Evolutionary conservation across 805 yeast species (phyloP), one percentile per base, ranked within the genome.

Genomic region (Yarrowia phangngaensis): DNA sequence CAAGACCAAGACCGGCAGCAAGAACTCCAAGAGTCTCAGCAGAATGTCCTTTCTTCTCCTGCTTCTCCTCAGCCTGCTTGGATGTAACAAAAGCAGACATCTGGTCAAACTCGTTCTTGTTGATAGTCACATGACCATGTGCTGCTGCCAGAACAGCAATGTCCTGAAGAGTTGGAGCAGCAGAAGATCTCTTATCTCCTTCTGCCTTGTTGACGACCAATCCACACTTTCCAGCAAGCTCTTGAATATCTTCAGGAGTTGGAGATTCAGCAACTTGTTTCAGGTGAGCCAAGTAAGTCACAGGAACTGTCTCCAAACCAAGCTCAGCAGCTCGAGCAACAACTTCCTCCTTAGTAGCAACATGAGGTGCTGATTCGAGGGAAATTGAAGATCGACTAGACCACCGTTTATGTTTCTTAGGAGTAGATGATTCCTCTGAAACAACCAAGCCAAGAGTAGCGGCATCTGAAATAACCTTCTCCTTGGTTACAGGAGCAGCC

Each of bases 391-490:
- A 13, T 13, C 29, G 6, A 17, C 15, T n/a, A 22, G 38, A 23
- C 14, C 31, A 15, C 17, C 40, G 17, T 8, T 16, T 9, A 6
- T 19, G 17, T 29, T 11, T 24, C 33, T 41, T 43, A 8, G 16
- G 17, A 17, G 41, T 20, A 16, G 41, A 12, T 19, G n/a, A 4
- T 22, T 40, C 46, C 11, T 26, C 47, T 13, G 17, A 2, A 3
- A 51, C 51, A 6, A 43, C 47, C 22, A 60, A 46, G 3, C 57
- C 61, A 4, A 53, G 46, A 47, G 55, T 56, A 12, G 51, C 48
- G 3, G 66, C 65, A 51, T 61, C 51, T 6, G 49, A 45, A 4
- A 65, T 63, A 49, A 61, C 51, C 31, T 63, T 65, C 1, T 54
- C 58, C 19, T 53, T 41, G 7, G 59, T 53, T 6, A 38, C 4